Base-by-base conservation (phyloP, 441 rosid species). In the Brassica balearica region DNA sequence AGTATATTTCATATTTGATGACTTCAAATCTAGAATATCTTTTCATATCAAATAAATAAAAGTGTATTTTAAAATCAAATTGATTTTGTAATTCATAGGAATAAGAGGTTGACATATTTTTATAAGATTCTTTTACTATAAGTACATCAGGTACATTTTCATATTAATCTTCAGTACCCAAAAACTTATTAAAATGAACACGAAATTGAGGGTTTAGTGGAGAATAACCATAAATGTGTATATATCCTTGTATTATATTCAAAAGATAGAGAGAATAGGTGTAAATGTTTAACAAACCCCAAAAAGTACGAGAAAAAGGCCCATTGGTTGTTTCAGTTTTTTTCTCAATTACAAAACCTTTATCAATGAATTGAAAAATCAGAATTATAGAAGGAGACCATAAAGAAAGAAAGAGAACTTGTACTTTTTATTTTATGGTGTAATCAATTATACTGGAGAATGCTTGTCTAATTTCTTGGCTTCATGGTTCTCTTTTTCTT, bases 401-500 rank as follows among this genome's bases (percentile, higher is more conserved):
- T 34, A 75, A 36, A 38, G 0, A 72, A 66, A 71, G 9, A 76
- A 65, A 65, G 8, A 55, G 74, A 68, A 59, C 11, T 38, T 63
- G 9, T 34, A 53, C 23, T 56, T 55, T 14, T 60, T 38, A 22
- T 65, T 15, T 56, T 20, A 70, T 58, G 32, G 7, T 70, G 74
- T 19, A 70, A 69, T 88, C 80, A 92, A 70, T 88, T 79, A 95
- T 36, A 90, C 98, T 71, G 88, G 86, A 66, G 98, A 88, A 80
- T 87, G 84, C 83, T 91, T 91, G 71, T 86, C 71, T 59, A 84
- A 76, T 81, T 89, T 95, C 83, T 91, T 92, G 15, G 79, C 86
- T 60, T 92, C 97, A 22, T 83, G 92, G 59, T 82, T 85, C 68
- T 93, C 96, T 62, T 89, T 88, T 8, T 95, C 98, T 83, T 80